phyloP scores from a whole-genome alignment of 164 flowering plant genomes.

The Magnolia kwangsiensis region DNA sequence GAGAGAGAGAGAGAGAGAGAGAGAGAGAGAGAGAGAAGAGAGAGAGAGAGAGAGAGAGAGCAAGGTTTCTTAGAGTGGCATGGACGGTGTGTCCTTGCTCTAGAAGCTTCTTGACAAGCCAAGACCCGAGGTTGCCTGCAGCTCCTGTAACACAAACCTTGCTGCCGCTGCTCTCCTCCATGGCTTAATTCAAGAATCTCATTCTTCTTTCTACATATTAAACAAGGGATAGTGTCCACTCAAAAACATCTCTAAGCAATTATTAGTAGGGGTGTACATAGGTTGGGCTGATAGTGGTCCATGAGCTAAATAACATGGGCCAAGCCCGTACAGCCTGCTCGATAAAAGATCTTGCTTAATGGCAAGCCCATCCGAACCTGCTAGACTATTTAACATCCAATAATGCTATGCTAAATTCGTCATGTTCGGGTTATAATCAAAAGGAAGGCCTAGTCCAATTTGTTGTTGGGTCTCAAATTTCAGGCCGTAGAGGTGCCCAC shows the following conservation, averaged over 20 bases:
- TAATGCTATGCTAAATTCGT: no score
- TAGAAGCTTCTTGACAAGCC: constrained; percentile 41
- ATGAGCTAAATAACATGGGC: no score
- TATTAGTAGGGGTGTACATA: not conserved
- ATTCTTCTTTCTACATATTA: not conserved
- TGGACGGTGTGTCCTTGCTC: constrained; percentile 47
- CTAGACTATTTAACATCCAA: no score
- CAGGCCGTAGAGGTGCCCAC: no score
- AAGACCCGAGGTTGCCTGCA: constrained; percentile 50
- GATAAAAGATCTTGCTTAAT: no score
- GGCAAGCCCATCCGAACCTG: no score
- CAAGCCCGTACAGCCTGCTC: no score
- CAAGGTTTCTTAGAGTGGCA: constrained; percentile 42
- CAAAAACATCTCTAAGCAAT: not conserved
- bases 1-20: constrained; percentile 1
- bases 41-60: constrained; percentile 9
- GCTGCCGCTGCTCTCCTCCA: constrained; percentile 4
- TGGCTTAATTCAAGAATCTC: not conserved
- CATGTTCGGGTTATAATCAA: no score
- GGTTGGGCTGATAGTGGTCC: no score
- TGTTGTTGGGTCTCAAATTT: no score
- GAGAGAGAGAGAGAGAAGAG: not conserved
- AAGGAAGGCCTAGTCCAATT: no score
- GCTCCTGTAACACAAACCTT: constrained; percentile 55
- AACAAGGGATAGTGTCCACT: not conserved